Conservation (phyloP, 2,329 filamentous ascomycete genomes). For the Colletotrichum sp. region DNA sequence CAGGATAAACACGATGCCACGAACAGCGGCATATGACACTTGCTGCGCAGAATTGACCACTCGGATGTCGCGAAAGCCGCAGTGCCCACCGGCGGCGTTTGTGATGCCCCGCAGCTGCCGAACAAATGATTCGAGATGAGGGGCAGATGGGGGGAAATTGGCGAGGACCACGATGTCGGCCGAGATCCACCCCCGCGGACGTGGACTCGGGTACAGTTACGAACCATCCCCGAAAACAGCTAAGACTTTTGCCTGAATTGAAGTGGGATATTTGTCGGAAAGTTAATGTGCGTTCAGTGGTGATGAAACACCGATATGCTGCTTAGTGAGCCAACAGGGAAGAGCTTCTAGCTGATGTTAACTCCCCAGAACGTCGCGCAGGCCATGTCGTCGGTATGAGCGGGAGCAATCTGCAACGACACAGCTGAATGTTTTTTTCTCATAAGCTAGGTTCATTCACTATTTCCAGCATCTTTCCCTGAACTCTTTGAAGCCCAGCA, state of each 20-base stretch:
- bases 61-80: constrained; percentile 13
- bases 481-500: not conserved
- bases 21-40: not conserved
- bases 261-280: not conserved
- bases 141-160: not conserved
- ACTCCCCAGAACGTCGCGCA: not conserved
- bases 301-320: not conserved
- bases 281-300: not conserved
- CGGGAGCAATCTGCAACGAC: not conserved
- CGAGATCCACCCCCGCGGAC: not conserved
- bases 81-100: not conserved
- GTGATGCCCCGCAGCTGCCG: constrained; percentile 1
- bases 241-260: not conserved
- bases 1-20: not conserved
- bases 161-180: not conserved
- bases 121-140: not conserved
- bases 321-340: not conserved
- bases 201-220: not conserved
- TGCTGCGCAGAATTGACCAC: not conserved
- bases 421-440: not conserved
- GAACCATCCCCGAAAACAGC: not conserved
- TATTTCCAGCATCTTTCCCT: not conserved
- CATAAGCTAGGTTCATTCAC: not conserved
- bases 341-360: not conserved
- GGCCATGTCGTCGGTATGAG: not conserved